Conservation (phyloP, 1,284 basidiomycete genomes). For the Thelephora terrestris region DNA sequence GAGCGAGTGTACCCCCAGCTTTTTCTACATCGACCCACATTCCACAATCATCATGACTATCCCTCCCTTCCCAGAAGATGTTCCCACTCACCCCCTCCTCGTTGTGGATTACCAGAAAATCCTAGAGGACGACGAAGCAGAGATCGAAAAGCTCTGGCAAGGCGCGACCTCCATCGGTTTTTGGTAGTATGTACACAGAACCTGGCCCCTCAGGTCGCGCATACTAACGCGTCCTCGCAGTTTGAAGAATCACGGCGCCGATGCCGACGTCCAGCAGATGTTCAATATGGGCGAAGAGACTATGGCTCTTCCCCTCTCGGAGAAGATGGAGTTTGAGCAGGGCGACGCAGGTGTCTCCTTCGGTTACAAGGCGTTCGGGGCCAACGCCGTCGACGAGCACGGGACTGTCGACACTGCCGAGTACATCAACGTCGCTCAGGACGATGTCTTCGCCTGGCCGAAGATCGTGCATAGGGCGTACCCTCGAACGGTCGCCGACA, state of each 20-base stretch:
- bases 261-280: conserved; percentile 22
- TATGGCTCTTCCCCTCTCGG: conserved; percentile 23
- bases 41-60: conserved; percentile 15
- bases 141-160: conserved; percentile 22
- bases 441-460: conserved; percentile 25
- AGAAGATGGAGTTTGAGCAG: conserved; percentile 28
- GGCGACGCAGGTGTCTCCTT: conserved; percentile 25
- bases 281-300: conserved; percentile 27
- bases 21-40: conserved; percentile 21
- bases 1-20: conserved; percentile 22
- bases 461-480: conserved; percentile 21
- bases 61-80: conserved; percentile 26
- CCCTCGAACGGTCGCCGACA: conserved; percentile 22
- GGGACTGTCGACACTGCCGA: conserved; percentile 24
- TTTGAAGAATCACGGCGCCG: conserved; percentile 27
- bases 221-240: conserved; percentile 10
- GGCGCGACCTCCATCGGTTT: conserved; percentile 24
- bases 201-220: not conserved
- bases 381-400: conserved; percentile 23
- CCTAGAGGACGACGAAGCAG: conserved; percentile 14
- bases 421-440: conserved; percentile 25
- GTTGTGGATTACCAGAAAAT: conserved; percentile 26
- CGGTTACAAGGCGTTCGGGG: conserved; percentile 27
- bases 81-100: conserved; percentile 24
- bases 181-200: conserved; percentile 22